Evolutionary conservation across 352 stramenopile genomes (phyloP), one percentile per base, ranked within the genome.

Genomic region (Pythium apleroticum): DNA sequence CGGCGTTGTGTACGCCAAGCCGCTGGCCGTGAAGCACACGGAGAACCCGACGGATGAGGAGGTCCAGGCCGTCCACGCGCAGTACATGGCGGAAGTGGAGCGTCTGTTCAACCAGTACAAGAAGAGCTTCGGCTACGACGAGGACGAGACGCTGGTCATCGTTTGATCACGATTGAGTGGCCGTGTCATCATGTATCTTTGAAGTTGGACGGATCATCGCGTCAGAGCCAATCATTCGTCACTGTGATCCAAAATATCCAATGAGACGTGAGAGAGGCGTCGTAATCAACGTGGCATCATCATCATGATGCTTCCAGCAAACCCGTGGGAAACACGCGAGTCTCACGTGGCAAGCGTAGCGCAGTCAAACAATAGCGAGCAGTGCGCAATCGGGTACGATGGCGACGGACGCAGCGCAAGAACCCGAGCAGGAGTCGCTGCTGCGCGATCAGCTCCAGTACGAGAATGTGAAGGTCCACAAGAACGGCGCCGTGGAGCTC

Each of bases 91-190:
- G 2, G 75, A 89, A 50, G 69, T 93, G 50, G 67, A 90, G 59
- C 74, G 78, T 8, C 45, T 91, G 28, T 93, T 91, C 41, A 55
- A 63, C 41, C 73, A 89, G 63, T 90, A 91, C 71, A 93, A 93
- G 76, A 71, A 65, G 19, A 46, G 71, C 8, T 93, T 81, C 27
- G 84, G 82, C 50, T 93, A 90, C 65, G 79, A 90, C 60, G 71
- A 88, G 9, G 82, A 89, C 54, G 82, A 93, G 71, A 86, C 65
- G 10, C 69, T 92, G 43, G 67, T 88, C 3, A 60, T 69, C 31
- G 31, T 14, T 35, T 35, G 31, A 35, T 35, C 31, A n/a, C n/a
- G 35, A 41, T 41, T 41, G 35, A 41, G 35, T 41, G 35, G 35
- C 35, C 35, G 35, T 41, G 35, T 9, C 5, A 41, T 17, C 4